These are phyloP conservation scores for Cercophora sp. DNA, from an alignment of 495 filamentous ascomycete species.

Conservation along the genomic window DNA sequence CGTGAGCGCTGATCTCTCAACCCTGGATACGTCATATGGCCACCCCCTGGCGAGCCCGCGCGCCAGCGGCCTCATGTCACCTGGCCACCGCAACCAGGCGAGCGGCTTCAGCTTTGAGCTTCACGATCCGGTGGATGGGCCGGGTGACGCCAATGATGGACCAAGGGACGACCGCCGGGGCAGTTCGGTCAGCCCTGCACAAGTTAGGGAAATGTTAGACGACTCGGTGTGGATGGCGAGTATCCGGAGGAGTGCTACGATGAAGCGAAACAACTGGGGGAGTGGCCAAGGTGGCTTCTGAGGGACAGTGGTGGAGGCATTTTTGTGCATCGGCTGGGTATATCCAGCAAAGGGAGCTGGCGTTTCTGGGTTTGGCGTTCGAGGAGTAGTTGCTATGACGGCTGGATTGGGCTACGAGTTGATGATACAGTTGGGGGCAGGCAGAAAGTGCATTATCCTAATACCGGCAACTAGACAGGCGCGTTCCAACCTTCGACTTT, in stretches of 20 bases:
- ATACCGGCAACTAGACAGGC: too few relatives aligned
- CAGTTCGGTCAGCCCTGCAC: constrained; percentile 69
- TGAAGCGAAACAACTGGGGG: constrained; percentile 38
- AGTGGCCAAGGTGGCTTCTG: constrained; percentile 9
- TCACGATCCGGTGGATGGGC: constrained; percentile 23
- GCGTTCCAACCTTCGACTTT: too few relatives aligned
- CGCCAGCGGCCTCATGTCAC: constrained; percentile 20
- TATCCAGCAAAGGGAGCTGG: not conserved
- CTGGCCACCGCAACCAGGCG: constrained; percentile 28
- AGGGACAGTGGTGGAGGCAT: not conserved
- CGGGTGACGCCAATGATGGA: constrained; percentile 12
- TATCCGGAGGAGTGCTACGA: constrained; percentile 82
- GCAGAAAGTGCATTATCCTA: too few relatives aligned
- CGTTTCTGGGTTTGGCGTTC: not conserved
- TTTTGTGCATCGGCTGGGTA: not conserved
- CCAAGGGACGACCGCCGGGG: constrained; percentile 41
- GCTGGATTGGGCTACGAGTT: too few relatives aligned
- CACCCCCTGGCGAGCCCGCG: constrained; percentile 43
- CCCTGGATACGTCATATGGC: constrained; percentile 37
- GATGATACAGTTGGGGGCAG: too few relatives aligned
- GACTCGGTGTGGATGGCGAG: constrained; percentile 90
- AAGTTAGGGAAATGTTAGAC: constrained; percentile 76
- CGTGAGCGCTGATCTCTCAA: constrained; percentile 36
- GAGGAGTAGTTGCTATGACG: too few relatives aligned
- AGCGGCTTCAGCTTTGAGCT: constrained; percentile 46